Evolutionary conservation across 164 flowering plant species (phyloP).

Genomic region (Stephania japonica): DNA sequence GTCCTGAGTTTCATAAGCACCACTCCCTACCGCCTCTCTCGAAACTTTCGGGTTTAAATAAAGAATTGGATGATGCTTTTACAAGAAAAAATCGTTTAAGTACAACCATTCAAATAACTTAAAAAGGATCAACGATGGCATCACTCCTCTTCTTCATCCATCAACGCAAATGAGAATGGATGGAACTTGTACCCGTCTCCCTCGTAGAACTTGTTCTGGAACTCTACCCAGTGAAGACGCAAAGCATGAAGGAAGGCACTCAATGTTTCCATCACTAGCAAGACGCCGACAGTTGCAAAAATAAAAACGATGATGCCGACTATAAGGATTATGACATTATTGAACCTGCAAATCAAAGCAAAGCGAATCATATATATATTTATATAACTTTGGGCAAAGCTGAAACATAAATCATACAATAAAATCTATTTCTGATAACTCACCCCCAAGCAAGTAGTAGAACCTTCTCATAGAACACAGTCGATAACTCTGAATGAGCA

Average conservation of each 20-base stretch:
- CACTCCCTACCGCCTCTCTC: not conserved
- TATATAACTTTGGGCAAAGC: not conserved
- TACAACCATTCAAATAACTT: not conserved
- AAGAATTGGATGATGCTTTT: slow-evolving; percentile 2
- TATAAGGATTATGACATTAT: slow-evolving; percentile 61
- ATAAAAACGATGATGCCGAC: slow-evolving; percentile 78
- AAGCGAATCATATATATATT: not conserved
- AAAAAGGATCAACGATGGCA: not conserved
- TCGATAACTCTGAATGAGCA: slow-evolving; percentile 92
- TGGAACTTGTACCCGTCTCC: slow-evolving; percentile 93
- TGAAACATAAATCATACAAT: not conserved
- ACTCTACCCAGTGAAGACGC: slow-evolving; percentile 99
- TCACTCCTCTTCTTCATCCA: slow-evolving; percentile 65
- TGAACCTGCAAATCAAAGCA: slow-evolving; percentile 47
- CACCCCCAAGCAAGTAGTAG: slow-evolving; percentile 92
- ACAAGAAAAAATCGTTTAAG: not conserved
- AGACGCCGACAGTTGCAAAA: slow-evolving; percentile 86
- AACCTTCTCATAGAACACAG: slow-evolving; percentile 91
- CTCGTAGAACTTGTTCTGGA: slow-evolving; percentile 92
- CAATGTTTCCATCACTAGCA: slow-evolving; percentile 95
- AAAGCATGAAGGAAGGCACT: slow-evolving; percentile 96
- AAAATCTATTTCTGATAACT: slow-evolving; percentile 20
- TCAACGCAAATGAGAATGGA: slow-evolving; percentile 63
- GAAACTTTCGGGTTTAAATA: not conserved
- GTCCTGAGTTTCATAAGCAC: not conserved